Evolutionary conservation across 2,329 filamentous ascomycete genomes (phyloP), one percentile per base, ranked within the genome.

Genomic region (Pseudocercospora macadamiae): DNA sequence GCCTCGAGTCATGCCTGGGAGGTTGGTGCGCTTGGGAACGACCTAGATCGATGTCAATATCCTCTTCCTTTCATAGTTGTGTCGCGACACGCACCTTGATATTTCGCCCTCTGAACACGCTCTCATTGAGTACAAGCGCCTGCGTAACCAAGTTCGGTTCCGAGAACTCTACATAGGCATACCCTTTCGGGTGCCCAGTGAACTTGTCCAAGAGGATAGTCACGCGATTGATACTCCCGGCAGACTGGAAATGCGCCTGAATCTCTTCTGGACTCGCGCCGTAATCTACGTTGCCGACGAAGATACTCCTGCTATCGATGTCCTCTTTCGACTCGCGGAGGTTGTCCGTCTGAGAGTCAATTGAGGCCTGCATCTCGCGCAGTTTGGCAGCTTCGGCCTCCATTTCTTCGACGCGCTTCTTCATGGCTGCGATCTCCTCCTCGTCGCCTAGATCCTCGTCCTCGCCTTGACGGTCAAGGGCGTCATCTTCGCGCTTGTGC

Each of bases 271-370:
- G 95, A 25, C 92, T 96, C 19, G 93, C 93, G 63, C 91, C 93
- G 77, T 99, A 99, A 78, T 99, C 95, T 66, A 99, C 95, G 70
- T 99, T 99, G 67, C 95, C 95, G 44, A 99, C 95, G 75, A 99
- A 99, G 76, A 99, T 92, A 78, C 92, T 97, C 71, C 95, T 88
- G 66, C 88, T 88, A 77, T 99, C 95, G 60, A 99, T 87, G 67
- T 97, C 96, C 75, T 97, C 93, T 77, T 96, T 96, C 79, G 93
- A 92, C 74, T 97, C 95, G 66, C 89, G 86, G 62, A 95, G 82
- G 68, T 90, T 90, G 65, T 91, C 87, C 63, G 86, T 88, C 70
- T 95, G 89, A 73, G 93, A 87, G 74, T 97, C 93, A 62, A 97
- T 83, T 54, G 68, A 82, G 14, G 80, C 81, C 44, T 85, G 80